Evolutionary conservation across 108 stramenopile genomes (phyloP).

Genomic region (Fragilariopsis cylindrus): DNA sequence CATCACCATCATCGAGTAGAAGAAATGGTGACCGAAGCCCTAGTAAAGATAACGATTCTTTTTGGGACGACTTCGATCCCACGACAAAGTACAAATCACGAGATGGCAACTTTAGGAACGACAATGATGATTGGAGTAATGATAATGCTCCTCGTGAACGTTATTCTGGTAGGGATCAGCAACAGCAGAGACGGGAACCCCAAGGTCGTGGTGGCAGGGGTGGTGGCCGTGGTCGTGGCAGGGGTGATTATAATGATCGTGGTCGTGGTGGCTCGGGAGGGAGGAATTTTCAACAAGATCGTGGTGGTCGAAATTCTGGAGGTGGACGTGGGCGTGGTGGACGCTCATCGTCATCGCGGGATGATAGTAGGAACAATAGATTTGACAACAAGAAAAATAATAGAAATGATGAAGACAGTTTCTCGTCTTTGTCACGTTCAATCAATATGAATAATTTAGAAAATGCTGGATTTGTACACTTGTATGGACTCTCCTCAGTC

Average conservation of each 20-base stretch:
- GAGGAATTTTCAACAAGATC: neutral
- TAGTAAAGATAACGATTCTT: neutral
- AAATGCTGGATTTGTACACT: slow-evolving; percentile 75
- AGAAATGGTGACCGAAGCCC: neutral
- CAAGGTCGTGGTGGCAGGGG: neutral
- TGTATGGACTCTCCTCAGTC: slow-evolving; percentile 82
- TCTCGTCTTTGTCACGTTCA: slow-evolving; percentile 32
- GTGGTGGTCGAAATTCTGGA: neutral
- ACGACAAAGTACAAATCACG: neutral
- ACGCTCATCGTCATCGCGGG: no score
- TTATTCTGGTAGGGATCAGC: neutral
- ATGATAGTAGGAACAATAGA: neutral
- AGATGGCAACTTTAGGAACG: neutral
- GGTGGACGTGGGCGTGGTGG: neutral
- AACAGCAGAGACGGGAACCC: neutral
- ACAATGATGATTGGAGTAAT: neutral
- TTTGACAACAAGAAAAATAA: neutral
- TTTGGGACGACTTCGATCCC: slow-evolving; percentile 19
- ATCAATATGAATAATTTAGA: slow-evolving; percentile 79
- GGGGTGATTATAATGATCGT: neutral
- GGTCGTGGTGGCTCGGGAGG: neutral
- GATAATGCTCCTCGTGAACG: neutral
- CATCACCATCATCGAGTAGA: neutral
- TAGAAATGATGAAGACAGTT: neutral
- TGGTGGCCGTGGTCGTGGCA: neutral